Evolutionary conservation across 2,329 filamentous ascomycete genomes (phyloP).

Genomic region (Colletotrichum sp.): DNA sequence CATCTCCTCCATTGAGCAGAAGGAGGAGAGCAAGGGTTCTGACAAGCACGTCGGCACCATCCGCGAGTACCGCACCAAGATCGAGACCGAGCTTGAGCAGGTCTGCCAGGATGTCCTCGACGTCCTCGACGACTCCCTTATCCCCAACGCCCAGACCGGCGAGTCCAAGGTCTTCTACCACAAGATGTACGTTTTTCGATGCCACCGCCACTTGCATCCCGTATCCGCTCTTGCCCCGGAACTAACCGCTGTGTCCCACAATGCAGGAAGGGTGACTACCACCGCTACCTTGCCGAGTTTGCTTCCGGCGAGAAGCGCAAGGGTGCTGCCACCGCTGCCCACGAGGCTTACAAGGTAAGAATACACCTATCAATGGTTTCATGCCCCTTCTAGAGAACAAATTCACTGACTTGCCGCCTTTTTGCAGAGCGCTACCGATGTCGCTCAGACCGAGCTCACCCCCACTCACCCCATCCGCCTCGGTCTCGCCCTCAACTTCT

Average conservation of each 20-base stretch:
- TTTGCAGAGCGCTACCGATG: conserved; percentile 88
- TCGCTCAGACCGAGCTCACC: conserved; percentile 96
- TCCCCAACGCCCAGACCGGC: conserved; percentile 93
- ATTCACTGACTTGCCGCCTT: neutral
- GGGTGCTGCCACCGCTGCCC: conserved; percentile 82
- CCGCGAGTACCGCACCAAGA: conserved; percentile 97
- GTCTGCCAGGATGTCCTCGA: conserved; percentile 98
- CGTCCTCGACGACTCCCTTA: conserved; percentile 90
- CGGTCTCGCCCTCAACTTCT: conserved; percentile 98
- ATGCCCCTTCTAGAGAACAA: neutral
- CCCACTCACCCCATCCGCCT: conserved; percentile 98
- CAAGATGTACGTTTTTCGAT: conserved; percentile 84
- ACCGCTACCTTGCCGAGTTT: conserved; percentile 94
- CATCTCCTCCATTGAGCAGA: conserved; percentile 99
- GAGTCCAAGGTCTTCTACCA: conserved; percentile 99
- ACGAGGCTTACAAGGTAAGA: conserved; percentile 96
- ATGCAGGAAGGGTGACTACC: conserved; percentile 92
- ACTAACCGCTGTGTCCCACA: conserved; percentile 18
- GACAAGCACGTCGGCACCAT: conserved; percentile 95
- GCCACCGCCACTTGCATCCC: neutral
- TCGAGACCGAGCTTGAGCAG: conserved; percentile 95
- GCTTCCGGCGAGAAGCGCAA: conserved; percentile 92
- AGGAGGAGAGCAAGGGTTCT: conserved; percentile 98
- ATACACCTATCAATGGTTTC: neutral
- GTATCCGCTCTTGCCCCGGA: neutral